Evolutionary conservation across 257 asterid species (phyloP).

Genomic region (Plectranthus barbatus): DNA sequence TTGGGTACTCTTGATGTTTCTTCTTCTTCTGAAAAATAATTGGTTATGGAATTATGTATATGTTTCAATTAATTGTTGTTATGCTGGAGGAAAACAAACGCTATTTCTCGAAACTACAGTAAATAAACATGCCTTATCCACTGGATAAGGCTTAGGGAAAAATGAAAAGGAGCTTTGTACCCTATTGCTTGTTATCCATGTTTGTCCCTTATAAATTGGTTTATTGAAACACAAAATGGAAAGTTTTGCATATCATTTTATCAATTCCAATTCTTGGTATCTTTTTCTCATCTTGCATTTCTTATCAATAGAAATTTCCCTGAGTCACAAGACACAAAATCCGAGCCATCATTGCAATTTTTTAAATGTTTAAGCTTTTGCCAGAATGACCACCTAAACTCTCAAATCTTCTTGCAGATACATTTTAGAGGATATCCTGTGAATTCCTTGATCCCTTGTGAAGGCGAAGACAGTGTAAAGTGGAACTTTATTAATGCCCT

Average conservation of each 20-base stretch:
- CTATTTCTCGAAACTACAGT: no score
- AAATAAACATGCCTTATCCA: not conserved
- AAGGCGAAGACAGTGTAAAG: constrained; percentile 88
- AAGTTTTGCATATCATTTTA: not conserved
- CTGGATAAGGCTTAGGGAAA: not conserved
- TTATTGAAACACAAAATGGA: not conserved
- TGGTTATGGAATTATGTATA: no score
- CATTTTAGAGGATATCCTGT: constrained; percentile 97
- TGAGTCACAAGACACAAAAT: not conserved
- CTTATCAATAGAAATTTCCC: not conserved
- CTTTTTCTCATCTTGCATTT: not conserved
- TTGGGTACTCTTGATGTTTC: no score
- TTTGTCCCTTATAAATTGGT: not conserved
- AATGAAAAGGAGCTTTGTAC: not conserved
- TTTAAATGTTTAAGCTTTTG: constrained; percentile 2
- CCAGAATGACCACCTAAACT: not conserved
- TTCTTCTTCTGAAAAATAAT: no score
- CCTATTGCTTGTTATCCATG: not conserved
- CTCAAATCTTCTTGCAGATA: constrained; percentile 45
- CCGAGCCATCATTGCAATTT: not conserved
- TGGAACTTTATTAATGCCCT: constrained; percentile 89
- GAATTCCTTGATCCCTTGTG: constrained; percentile 74
- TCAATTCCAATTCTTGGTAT: not conserved
- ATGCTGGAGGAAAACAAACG: no score
- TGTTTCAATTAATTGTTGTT: no score